A percentile compares a stretch with the other conserved stretches of the same genome.
phyloP scores from a whole-genome alignment of 1,284 basidiomycete species.

The Baeospora myosura region DNA sequence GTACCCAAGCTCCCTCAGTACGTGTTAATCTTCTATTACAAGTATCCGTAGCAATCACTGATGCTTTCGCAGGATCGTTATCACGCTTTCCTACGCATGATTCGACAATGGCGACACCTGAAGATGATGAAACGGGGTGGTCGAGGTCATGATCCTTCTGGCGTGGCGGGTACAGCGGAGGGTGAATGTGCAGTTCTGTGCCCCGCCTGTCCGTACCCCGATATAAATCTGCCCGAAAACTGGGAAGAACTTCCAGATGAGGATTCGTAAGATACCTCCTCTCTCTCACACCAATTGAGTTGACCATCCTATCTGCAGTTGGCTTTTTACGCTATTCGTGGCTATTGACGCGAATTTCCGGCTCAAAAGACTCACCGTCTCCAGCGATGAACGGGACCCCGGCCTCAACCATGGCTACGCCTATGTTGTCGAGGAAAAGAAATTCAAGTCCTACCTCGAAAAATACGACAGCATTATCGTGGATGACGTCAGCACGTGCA shows the following conservation, averaged over 20 bases:
- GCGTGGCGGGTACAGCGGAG: slow-evolving; percentile 6
- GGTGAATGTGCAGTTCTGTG: slow-evolving; percentile 16
- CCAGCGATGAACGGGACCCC: slow-evolving; percentile 7
- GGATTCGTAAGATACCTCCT: slow-evolving; percentile 4
- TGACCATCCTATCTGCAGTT: slow-evolving; percentile 4
- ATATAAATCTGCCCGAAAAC: slow-evolving; percentile 14
- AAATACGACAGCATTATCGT: slow-evolving; percentile 4
- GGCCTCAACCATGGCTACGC: slow-evolving; percentile 11
- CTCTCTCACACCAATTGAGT: no score
- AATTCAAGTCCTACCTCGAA: slow-evolving; percentile 4
- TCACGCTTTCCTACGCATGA: slow-evolving; percentile 8
- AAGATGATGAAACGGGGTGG: slow-evolving; percentile 15
- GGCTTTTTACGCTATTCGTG: slow-evolving; percentile 11
- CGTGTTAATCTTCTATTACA: background rate
- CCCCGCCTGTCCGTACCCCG: slow-evolving; percentile 17
- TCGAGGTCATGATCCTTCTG: slow-evolving; percentile 11
- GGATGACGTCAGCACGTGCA: slow-evolving; percentile 8
- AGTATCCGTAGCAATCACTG: background rate
- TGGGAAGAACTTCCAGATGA: slow-evolving; percentile 5
- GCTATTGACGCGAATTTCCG: slow-evolving; percentile 10
- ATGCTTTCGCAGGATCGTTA: slow-evolving; percentile 9
- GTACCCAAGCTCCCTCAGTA: slow-evolving; percentile 11
- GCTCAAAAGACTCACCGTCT: slow-evolving; percentile 10
- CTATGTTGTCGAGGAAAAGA: slow-evolving; percentile 10
- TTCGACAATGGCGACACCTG: slow-evolving; percentile 14